Evolutionary conservation across 352 stramenopile genomes (phyloP), one percentile per base, ranked within the genome.

Genomic region (Pythium inflatum): DNA sequence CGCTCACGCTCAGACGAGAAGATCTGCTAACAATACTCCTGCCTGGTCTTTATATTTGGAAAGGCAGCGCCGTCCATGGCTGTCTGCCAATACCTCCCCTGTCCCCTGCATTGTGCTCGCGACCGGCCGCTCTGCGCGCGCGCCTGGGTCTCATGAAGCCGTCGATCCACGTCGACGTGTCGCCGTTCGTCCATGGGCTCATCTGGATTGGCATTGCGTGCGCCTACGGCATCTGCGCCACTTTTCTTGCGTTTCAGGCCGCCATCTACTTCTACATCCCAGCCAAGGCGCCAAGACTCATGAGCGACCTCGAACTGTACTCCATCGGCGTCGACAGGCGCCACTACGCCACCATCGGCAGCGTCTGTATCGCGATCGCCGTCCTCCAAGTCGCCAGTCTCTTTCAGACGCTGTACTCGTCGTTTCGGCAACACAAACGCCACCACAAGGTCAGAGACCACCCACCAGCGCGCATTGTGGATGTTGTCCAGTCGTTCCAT

Each of bases 261-360:
- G 33, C 40, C 8, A 11, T 50, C 3, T 74, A 69, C 46, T 55
- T 70, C 28, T 74, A 56, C 45, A 48, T 69, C 4, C 51, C 25
- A 12, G 5, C 25, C 18, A 50, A 62, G 4, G 53, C 53, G 9
- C 20, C 24, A 2, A 16, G 40, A 5, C 43, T 69, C 12, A 5
- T 74, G 1, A 36, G 46, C 67, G 62, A 54, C 31, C 11, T 69
- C 0, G 54, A 66, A 16, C 20, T 69, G 20, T 36, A 57, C 18
- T 43, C 38, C 2, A 65, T 74, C 4, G 18, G 53, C 2, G 38
- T 66, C 5, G 46, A 24, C 31, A 0, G 33, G 12, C 22, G 14
- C 11, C 60, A 70, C 45, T 70, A 51, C 28, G 14, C 5, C 2
- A 24, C 34, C 1, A 59, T 70, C 34, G 51, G 54, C 28, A 36